Evolutionary conservation across 805 yeast species (phyloP).

Genomic region (Torulaspora indica): DNA sequence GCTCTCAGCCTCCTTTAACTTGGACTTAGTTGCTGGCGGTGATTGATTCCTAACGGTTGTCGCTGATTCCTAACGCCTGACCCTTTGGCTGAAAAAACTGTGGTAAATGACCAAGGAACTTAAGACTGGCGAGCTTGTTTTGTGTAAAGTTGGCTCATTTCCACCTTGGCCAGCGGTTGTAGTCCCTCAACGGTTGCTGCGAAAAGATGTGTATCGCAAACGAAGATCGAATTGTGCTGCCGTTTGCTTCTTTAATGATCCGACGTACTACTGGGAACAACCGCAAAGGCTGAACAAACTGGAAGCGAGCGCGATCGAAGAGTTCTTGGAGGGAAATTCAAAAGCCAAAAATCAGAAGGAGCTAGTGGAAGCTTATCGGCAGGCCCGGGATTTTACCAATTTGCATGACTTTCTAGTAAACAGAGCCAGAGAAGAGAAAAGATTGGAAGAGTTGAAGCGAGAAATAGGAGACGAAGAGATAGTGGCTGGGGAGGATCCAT

Average conservation of each 20-base stretch:
- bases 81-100: neutral
- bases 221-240: conserved; percentile 28
- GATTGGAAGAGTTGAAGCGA: conserved; percentile 20
- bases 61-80: no score
- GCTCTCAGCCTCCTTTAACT: no score
- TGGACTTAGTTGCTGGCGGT: no score
- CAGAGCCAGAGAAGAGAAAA: conserved; percentile 26
- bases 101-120: conserved; percentile 16
- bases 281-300: conserved; percentile 26
- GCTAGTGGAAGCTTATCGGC: conserved; percentile 29
- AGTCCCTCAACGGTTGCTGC: conserved; percentile 32
- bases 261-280: conserved; percentile 36
- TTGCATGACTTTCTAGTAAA: conserved; percentile 25
- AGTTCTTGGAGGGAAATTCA: conserved; percentile 18
- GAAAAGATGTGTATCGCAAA: conserved; percentile 30
- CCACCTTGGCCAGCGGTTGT: conserved; percentile 38
- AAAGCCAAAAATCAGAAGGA: conserved; percentile 18
- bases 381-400: conserved; percentile 24
- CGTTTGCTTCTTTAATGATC: conserved; percentile 36
- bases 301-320: conserved; percentile 13
- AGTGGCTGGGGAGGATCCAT: conserved; percentile 31
- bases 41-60: no score
- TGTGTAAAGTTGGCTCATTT: conserved; percentile 36
- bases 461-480: conserved; percentile 17
- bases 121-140: conserved; percentile 33